Evolutionary conservation across 257 asterid genomes (phyloP).

Genomic region (Forsythia suspensa): DNA sequence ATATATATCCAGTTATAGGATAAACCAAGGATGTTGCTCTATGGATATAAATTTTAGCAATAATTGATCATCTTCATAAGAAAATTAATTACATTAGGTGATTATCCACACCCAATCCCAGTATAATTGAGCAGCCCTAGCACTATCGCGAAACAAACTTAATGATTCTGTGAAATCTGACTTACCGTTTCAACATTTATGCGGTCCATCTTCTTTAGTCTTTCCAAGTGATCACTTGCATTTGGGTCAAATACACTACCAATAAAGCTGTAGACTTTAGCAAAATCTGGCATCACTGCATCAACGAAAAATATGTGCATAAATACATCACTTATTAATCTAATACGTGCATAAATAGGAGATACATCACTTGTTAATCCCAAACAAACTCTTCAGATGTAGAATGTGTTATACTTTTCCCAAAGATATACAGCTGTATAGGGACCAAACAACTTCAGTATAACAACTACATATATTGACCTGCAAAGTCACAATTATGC

Average conservation of each 20-base stretch:
- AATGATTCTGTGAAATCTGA: not conserved
- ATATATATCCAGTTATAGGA: not conserved
- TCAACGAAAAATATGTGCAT: not conserved
- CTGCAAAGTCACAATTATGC: not conserved
- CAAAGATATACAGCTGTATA: not conserved
- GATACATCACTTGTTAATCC: not conserved
- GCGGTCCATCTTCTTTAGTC: conserved; percentile 67
- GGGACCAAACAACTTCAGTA: not conserved
- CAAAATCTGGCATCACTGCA: conserved; percentile 78
- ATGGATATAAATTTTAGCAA: not conserved
- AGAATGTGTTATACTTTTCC: not conserved
- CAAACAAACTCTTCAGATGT: not conserved
- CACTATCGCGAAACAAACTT: not conserved
- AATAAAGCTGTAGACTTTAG: conserved; percentile 67
- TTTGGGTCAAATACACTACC: conserved; percentile 74
- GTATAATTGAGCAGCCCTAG: not conserved
- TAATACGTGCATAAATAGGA: not conserved
- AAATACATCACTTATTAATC: not conserved
- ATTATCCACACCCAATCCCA: not conserved
- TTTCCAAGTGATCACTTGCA: conserved; percentile 54
- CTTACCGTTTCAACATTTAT: conserved; percentile 81
- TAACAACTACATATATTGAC: not conserved
- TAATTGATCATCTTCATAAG: not conserved
- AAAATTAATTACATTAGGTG: not conserved
- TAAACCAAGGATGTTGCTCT: not conserved